These are phyloP conservation scores for Gleditsia sinensis DNA, from an alignment of 306 rosid species.

Conservation along the genomic window DNA sequence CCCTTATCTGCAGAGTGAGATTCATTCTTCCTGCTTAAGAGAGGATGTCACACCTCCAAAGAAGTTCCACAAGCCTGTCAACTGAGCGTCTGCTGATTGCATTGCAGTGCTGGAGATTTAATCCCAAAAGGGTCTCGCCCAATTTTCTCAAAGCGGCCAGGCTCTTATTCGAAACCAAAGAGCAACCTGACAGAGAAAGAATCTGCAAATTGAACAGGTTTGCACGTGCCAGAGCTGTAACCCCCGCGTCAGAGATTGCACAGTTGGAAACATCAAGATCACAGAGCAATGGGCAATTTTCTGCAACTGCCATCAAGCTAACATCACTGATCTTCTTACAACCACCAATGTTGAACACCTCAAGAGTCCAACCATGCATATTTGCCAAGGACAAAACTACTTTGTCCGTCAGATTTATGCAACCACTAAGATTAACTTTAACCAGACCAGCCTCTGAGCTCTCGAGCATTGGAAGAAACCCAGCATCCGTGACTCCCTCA, in stretches of 20 bases:
- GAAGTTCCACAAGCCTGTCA: constrained; percentile 56
- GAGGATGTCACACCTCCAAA: constrained; percentile 86
- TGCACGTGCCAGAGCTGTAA: constrained; percentile 59
- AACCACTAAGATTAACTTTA: constrained; percentile 72
- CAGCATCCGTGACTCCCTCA: constrained; percentile 68
- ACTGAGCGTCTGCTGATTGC: constrained; percentile 57
- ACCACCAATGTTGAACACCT: constrained; percentile 70
- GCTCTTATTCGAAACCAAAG: constrained; percentile 62
- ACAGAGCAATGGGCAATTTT: constrained; percentile 56
- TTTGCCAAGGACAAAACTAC: constrained; percentile 56
- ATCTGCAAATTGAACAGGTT: constrained; percentile 58
- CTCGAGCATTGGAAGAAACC: constrained; percentile 63
- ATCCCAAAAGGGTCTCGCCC: constrained; percentile 71
- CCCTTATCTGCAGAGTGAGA: background rate
- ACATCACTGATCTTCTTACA: constrained; percentile 62
- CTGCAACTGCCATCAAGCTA: constrained; percentile 67
- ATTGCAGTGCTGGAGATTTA: constrained; percentile 78
- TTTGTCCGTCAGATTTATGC: constrained; percentile 68
- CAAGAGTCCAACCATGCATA: constrained; percentile 69
- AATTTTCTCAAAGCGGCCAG: constrained; percentile 55
- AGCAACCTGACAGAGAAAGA: constrained; percentile 77
- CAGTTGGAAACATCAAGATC: constrained; percentile 85
- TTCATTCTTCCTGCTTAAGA: constrained; percentile 41
- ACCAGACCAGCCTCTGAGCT: constrained; percentile 66
- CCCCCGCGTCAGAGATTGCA: constrained; percentile 67